These are phyloP conservation scores for Candida ascalaphidarum DNA, from an alignment of 805 yeast species.

Conservation along the genomic window DNA sequence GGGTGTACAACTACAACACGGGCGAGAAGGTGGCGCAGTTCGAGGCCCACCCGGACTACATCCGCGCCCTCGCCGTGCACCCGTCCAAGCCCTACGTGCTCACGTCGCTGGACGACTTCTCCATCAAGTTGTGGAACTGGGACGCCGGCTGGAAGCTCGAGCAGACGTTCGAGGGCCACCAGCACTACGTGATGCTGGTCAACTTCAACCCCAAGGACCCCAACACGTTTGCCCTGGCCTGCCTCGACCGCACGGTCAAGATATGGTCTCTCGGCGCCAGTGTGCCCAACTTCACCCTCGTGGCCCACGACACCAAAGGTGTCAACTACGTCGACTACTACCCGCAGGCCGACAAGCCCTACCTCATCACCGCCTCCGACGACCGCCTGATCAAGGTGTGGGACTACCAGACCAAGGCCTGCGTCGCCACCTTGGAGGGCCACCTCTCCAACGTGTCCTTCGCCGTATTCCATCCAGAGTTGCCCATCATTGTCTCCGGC, in stretches of 20 bases:
- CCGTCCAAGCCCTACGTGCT: constrained; percentile 86
- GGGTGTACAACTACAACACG: constrained; percentile 92
- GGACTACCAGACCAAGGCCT: constrained; percentile 96
- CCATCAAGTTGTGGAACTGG: constrained; percentile 96
- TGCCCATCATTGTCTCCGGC: constrained; percentile 91
- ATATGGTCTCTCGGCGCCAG: constrained; percentile 91
- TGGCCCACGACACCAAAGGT: constrained; percentile 88
- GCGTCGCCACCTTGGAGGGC: constrained; percentile 91
- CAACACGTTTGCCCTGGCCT: constrained; percentile 94
- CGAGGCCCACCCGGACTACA: constrained; percentile 97
- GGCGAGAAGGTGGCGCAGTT: constrained; percentile 91
- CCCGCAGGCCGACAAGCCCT: constrained; percentile 96
- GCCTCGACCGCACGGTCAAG: constrained; percentile 92
- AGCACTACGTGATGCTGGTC: constrained; percentile 88
- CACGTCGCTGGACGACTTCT: constrained; percentile 86
- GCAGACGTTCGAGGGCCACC: constrained; percentile 92
- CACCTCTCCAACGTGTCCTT: constrained; percentile 92
- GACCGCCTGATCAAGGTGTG: constrained; percentile 83
- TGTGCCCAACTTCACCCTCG: constrained; percentile 83
- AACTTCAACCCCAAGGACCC: constrained; percentile 97
- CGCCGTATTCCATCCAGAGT: constrained; percentile 96
- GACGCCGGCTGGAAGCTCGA: constrained; percentile 85
- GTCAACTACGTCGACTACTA: constrained; percentile 95
- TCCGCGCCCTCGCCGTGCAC: constrained; percentile 88
- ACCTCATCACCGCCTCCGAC: constrained; percentile 84